Evolutionary conservation across 2,329 filamentous ascomycete genomes (phyloP), one percentile per base, ranked within the genome.

Genomic region (Cladosporium sp.): DNA sequence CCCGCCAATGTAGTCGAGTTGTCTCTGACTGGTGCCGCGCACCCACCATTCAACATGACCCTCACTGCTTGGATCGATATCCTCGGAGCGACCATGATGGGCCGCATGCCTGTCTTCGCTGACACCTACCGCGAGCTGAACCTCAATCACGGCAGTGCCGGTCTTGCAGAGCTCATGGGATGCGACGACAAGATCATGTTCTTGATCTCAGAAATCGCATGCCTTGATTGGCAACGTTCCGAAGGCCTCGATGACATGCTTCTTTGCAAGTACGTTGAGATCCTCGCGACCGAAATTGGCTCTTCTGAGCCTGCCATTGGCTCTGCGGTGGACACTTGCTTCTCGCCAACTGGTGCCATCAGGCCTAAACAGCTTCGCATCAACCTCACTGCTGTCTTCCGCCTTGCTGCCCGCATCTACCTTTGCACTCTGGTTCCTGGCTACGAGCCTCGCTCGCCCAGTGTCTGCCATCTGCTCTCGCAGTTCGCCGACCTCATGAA

Each of bases 151-250:
- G 75, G 80, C 5, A 76, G 78, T 2, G 89, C 90, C 9, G 94
- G 94, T 10, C 82, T 99, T 36, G 86, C 88, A 54, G 91, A 96
- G 77, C 83, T 97, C 52, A 97, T 97, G 92, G 94, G 94, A 65
- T 97, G 94, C 73, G 93, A 97, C 63, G 94, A 99, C 75, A 86
- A 87, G 20, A 89, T 97, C 75, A 97, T 99, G 91, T 97, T 96
- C 74, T 81, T 97, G 67, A 96, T 99, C 71, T 96, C 91, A 1
- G 94, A 99, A 76, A 96, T 97, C 67, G 90, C 93, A 56, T 97
- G 94, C 74, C 85, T 99, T 54, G 94, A 97, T 73, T 89, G 90
- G 3, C 83, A 97, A 62, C 95, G 94, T 79, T 77, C 80, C 37
- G 85, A 89, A 60, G 89, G 89, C 65, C 91, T 94, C 66, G 89